These are phyloP conservation scores for Cytospora paraplurivora DNA, from an alignment of 2,329 filamentous ascomycete species.

Conservation along the genomic window DNA sequence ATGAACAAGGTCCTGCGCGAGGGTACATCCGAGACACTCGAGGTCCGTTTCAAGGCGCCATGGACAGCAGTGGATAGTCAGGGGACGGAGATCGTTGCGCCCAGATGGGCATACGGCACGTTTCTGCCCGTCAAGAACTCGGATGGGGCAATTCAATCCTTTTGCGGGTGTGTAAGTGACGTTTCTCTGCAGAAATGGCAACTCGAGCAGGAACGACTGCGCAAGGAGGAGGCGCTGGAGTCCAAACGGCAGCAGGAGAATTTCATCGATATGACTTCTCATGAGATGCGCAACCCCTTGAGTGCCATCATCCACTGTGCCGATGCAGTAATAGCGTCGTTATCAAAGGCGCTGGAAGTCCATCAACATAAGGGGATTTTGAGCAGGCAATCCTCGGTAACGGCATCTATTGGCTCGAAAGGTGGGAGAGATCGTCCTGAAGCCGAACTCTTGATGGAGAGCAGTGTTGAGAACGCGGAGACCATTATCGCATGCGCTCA, in stretches of 20 bases:
- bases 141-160: slow-evolving; percentile 50
- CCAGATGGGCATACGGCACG: slow-evolving; percentile 52
- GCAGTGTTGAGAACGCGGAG: slow-evolving; percentile 72
- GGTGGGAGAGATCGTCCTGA: slow-evolving; percentile 32
- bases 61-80: slow-evolving; percentile 49
- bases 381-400: slow-evolving; percentile 37
- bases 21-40: slow-evolving; percentile 48
- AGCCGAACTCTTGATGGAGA: slow-evolving; percentile 49
- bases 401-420: slow-evolving; percentile 25
- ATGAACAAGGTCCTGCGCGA: slow-evolving; percentile 44
- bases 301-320: slow-evolving; percentile 74
- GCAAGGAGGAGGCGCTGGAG: slow-evolving; percentile 59
- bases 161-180: slow-evolving; percentile 52
- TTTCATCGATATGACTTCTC: slow-evolving; percentile 76
- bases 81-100: slow-evolving; percentile 46
- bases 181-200: slow-evolving; percentile 55
- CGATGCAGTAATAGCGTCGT: slow-evolving; percentile 64
- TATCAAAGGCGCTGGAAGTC: slow-evolving; percentile 48
- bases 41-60: slow-evolving; percentile 51
- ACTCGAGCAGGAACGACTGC: slow-evolving; percentile 51
- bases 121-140: slow-evolving; percentile 53
- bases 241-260: slow-evolving; percentile 73
- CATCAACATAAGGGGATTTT: slow-evolving; percentile 17
- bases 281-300: slow-evolving; percentile 74
- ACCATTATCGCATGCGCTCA: slow-evolving; percentile 78